These are phyloP conservation scores for Brassica carinata DNA, from an alignment of 345 rosid species.

Conservation along the genomic window DNA sequence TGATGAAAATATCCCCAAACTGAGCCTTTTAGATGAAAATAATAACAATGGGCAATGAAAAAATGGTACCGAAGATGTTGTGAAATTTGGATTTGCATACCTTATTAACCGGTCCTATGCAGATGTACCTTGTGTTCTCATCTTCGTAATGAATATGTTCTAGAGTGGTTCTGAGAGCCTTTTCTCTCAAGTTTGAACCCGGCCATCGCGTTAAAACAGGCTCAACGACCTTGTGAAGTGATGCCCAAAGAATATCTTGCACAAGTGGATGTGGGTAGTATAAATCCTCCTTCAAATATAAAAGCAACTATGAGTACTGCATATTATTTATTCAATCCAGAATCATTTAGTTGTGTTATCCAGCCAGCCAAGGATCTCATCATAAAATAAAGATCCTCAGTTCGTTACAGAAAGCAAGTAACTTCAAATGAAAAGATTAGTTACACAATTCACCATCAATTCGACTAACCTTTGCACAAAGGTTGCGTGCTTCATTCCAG, in stretches of 20 bases:
- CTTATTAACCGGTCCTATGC: slow-evolving; percentile 99
- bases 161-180: slow-evolving; percentile 59
- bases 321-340: too few relatives aligned
- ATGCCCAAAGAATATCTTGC: slow-evolving; percentile 88
- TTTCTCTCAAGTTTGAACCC: slow-evolving; percentile 85
- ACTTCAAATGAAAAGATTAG: too few relatives aligned
- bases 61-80: neutral
- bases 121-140: slow-evolving; percentile 85
- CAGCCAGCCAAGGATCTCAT: too few relatives aligned
- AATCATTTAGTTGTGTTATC: too few relatives aligned
- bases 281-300: slow-evolving; percentile 79
- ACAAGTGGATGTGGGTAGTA: slow-evolving; percentile 90
- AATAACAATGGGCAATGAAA: neutral
- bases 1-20: slow-evolving; percentile 7
- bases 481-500: slow-evolving; percentile 84
- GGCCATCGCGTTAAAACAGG: slow-evolving; percentile 89
- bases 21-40: slow-evolving; percentile 10
- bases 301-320: slow-evolving; percentile 11
- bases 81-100: slow-evolving; percentile 43
- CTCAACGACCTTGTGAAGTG: slow-evolving; percentile 69
- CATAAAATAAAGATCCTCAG: too few relatives aligned
- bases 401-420: too few relatives aligned
- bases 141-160: slow-evolving; percentile 95
- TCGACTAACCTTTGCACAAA: slow-evolving; percentile 86
- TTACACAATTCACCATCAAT: slow-evolving; percentile 16